Conservation (phyloP, 306 rosid genomes). For the Neltuma alba region DNA sequence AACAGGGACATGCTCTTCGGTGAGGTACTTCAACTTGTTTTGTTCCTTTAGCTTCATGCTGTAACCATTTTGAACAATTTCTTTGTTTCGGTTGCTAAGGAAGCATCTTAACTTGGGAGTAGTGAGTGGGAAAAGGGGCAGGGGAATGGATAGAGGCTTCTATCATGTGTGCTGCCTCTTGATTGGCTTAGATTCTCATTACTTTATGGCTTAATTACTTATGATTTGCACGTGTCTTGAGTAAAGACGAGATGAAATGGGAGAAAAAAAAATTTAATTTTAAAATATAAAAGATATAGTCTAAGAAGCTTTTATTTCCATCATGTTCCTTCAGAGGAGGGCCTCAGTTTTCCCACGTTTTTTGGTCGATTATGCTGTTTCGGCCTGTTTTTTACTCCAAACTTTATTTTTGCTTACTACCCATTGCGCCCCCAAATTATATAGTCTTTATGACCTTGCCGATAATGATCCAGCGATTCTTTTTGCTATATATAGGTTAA, state of each 20-base stretch:
- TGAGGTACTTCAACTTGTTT: constrained; percentile 57
- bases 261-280: neutral
- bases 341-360: neutral
- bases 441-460: constrained; percentile 3
- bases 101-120: neutral
- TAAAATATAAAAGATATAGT: neutral
- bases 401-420: neutral
- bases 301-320: neutral
- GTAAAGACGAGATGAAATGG: neutral
- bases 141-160: neutral
- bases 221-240: neutral
- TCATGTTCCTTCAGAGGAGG: constrained; percentile 10
- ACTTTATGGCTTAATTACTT: neutral
- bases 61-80: neutral
- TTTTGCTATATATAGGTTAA: constrained; percentile 61
- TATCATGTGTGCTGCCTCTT: neutral
- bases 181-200: neutral
- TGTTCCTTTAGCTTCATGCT: neutral
- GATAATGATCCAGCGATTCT: constrained; percentile 1
- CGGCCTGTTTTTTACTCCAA: neutral
- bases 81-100: neutral
- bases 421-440: constrained; percentile 5
- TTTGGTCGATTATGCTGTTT: neutral
- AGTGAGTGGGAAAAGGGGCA: neutral
- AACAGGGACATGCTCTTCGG: constrained; percentile 92